Evolutionary conservation across 805 yeast genomes (phyloP).

Genomic region (Sungouiozyma ichnusensis): DNA sequence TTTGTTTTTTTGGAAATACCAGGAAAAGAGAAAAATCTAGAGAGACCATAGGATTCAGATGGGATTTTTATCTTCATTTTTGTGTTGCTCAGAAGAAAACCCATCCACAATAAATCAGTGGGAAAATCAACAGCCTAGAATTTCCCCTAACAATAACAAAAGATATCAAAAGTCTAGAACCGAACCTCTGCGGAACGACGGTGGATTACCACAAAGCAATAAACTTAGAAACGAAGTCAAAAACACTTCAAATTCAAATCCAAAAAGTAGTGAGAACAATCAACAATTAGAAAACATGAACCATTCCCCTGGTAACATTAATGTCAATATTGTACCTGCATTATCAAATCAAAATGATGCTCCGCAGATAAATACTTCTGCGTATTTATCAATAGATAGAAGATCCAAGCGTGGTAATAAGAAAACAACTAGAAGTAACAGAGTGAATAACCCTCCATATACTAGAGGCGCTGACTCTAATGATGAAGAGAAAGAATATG

Average conservation of each 20-base stretch:
- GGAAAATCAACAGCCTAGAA: conserved; percentile 4
- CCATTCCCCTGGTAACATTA: not conserved
- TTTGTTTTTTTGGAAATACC: not conserved
- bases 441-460: not conserved
- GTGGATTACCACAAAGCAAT: not conserved
- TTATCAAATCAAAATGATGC: not conserved
- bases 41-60: conserved; percentile 12
- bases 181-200: not conserved
- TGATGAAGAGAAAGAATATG: conserved; percentile 4
- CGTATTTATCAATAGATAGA: not conserved
- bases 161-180: not conserved
- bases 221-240: not conserved
- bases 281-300: not conserved
- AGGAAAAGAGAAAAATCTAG: too few species aligned
- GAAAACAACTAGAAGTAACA: not conserved
- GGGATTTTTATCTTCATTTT: conserved; percentile 30
- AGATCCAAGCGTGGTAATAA: not conserved
- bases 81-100: conserved; percentile 26
- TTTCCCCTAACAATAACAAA: conserved; percentile 2
- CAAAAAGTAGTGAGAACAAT: not conserved
- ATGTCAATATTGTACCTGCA: not conserved
- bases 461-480: not conserved
- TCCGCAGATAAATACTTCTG: not conserved
- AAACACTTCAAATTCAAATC: not conserved
- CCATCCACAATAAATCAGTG: conserved; percentile 4